Evolutionary conservation across 2,329 filamentous ascomycete species (phyloP), one percentile per base, ranked within the genome.

Genomic region (Clarireedia hainanense): DNA sequence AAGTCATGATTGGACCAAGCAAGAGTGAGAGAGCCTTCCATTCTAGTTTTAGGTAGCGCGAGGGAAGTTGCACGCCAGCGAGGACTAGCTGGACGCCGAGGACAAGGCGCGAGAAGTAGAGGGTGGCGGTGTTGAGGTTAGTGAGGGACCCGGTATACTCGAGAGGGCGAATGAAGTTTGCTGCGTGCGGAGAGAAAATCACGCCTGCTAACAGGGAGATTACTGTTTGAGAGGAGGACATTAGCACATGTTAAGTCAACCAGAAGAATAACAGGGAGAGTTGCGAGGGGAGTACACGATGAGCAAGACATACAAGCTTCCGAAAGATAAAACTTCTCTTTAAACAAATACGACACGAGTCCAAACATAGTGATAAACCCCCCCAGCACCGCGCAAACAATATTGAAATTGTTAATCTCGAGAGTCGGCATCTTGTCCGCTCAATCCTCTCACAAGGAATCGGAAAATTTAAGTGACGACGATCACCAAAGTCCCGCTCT

Each of bases 361-460:
- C 90, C 91, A 67, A 95, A 96, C n/a, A 95, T 63, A 0, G 89
- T 90, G 59, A 96, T 84, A 73, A 95, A 96, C 1, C 89, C 91
- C 14, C 91, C 91, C 12, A 95, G 72, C 6, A 89, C 80, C 52
- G 88, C 85, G 55, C 67, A 68, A 43, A 80, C 75, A n/a, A 80
- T 71, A 61, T 80, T 80, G 56, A 80, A 72, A 61, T 80, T 76
- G 48, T 74, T 77, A 12, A 78, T 63, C 47, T 77, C 74, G 49
- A 79, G 71, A 23, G 71, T 71, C 51, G 75, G 75, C 75, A 77
- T 77, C 40, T 58, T 60, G 48, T 7, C 5, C 42, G 27, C 6
- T 30, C 27, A 30, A 9, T 30, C 7, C 27, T 30, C 27, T 6
- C 1, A 7, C 9, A 30, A 30, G 27, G 27, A 30, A 7, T 30